Evolutionary conservation across 2,329 filamentous ascomycete species (phyloP).

Genomic region (Torrubiellomyces zombiae): DNA sequence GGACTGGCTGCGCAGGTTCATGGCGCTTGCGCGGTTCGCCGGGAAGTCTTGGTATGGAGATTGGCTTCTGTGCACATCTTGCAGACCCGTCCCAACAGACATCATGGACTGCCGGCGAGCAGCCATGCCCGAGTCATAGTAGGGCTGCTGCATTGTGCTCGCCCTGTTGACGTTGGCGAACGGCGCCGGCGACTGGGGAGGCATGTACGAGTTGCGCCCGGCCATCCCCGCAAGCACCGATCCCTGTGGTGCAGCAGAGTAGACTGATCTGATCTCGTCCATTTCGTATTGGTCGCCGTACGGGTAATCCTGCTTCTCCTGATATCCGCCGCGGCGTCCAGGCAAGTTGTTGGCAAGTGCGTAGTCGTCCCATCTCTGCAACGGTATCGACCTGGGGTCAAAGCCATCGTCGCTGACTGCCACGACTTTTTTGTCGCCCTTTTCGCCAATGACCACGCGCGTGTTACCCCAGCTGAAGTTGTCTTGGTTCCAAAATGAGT

Average conservation of each 20-base stretch:
- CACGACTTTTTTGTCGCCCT: slow-evolving; percentile 78
- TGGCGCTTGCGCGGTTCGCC: slow-evolving; percentile 41
- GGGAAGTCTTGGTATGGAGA: slow-evolving; percentile 43
- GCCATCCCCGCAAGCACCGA: slow-evolving; percentile 79
- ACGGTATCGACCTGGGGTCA: slow-evolving; percentile 79
- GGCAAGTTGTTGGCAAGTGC: slow-evolving; percentile 74
- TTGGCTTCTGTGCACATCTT: slow-evolving; percentile 29
- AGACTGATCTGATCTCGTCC: slow-evolving; percentile 95
- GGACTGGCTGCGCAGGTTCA: slow-evolving; percentile 33
- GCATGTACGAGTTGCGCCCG: slow-evolving; percentile 57
- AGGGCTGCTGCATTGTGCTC: slow-evolving; percentile 27
- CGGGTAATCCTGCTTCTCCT: slow-evolving; percentile 45
- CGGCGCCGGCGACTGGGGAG: slow-evolving; percentile 64
- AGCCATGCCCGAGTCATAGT: slow-evolving; percentile 32
- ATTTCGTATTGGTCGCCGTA: slow-evolving; percentile 81
- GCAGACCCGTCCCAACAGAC: slow-evolving; percentile 37
- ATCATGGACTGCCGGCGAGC: slow-evolving; percentile 55
- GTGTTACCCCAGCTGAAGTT: slow-evolving; percentile 99
- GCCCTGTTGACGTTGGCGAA: slow-evolving; percentile 38
- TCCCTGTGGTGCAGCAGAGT: slow-evolving; percentile 78
- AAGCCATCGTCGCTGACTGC: slow-evolving; percentile 74
- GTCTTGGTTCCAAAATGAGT: slow-evolving; percentile 99
- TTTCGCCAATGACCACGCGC: slow-evolving; percentile 88
- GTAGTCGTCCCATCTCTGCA: slow-evolving; percentile 97
- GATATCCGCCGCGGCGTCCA: slow-evolving; percentile 61